These are phyloP conservation scores for Kodamaea restingae DNA, from an alignment of 805 yeast genomes.

Conservation along the genomic window DNA sequence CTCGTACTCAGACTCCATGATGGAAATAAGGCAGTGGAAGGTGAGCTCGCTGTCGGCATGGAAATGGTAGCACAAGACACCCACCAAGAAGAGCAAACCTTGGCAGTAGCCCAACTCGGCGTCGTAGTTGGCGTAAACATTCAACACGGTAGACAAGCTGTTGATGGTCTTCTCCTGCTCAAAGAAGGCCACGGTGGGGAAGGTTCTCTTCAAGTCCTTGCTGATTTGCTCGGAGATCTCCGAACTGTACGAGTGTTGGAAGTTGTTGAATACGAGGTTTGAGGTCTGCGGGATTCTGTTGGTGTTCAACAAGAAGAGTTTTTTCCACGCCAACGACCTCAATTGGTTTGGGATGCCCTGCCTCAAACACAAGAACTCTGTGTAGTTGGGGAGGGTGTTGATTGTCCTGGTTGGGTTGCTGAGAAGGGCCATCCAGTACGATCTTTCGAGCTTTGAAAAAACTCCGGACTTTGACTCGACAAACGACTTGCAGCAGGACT, in stretches of 20 bases:
- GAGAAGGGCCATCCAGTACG: conserved; percentile 44
- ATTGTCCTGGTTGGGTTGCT: conserved; percentile 43
- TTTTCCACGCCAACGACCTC: conserved; percentile 44
- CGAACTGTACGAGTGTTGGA: conserved; percentile 40
- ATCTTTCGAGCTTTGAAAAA: conserved; percentile 28
- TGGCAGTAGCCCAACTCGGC: conserved; percentile 67
- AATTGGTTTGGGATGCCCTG: conserved; percentile 45
- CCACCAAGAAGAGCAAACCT: conserved; percentile 61
- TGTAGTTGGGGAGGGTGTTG: conserved; percentile 44
- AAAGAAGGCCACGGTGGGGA: conserved; percentile 52
- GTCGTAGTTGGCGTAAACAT: conserved; percentile 62
- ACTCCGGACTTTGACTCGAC: conserved; percentile 15
- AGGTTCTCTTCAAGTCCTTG: conserved; percentile 58
- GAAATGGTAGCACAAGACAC: conserved; percentile 46
- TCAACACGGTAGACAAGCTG: conserved; percentile 50
- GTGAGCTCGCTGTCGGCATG: conserved; percentile 34
- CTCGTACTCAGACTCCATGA: conserved; percentile 56
- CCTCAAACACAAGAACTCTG: conserved; percentile 40
- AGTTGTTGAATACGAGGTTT: conserved; percentile 31
- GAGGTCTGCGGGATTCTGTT: conserved; percentile 33
- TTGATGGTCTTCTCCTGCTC: conserved; percentile 38
- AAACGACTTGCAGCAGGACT: conserved; percentile 23
- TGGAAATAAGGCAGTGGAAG: conserved; percentile 49
- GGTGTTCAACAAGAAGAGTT: conserved; percentile 29
- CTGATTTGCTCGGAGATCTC: conserved; percentile 43